phyloP scores from a whole-genome alignment of 2,329 filamentous ascomycete genomes.

The Colletotrichum siamense region DNA sequence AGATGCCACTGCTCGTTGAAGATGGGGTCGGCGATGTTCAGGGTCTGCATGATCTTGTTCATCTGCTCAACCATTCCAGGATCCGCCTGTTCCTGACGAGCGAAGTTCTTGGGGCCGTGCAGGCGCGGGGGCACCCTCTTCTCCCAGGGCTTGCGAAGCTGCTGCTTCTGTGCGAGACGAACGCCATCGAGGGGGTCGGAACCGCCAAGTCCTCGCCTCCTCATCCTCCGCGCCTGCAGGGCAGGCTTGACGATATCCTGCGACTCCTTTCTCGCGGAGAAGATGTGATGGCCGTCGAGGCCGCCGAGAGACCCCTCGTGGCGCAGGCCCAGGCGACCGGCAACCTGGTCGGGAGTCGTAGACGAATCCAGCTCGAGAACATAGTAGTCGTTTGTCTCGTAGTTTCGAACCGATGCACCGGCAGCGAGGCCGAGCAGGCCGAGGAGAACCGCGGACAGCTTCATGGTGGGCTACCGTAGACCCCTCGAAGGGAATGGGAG shows the following conservation, averaged over 20 bases:
- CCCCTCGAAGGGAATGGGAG: slow-evolving; percentile 9
- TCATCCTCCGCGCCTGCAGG: slow-evolving; percentile 59
- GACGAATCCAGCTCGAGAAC: slow-evolving; percentile 80
- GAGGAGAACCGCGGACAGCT: slow-evolving; percentile 55
- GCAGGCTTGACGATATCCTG: slow-evolving; percentile 64
- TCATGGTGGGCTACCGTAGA: slow-evolving; percentile 46
- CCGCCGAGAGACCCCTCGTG: slow-evolving; percentile 84
- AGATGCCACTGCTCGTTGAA: slow-evolving; percentile 97
- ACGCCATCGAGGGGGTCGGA: slow-evolving; percentile 74
- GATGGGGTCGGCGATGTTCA: slow-evolving; percentile 88
- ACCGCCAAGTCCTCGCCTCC: slow-evolving; percentile 62
- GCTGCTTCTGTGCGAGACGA: slow-evolving; percentile 79
- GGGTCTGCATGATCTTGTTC: slow-evolving; percentile 62
- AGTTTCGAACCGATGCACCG: slow-evolving; percentile 66
- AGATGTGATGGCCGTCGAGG: slow-evolving; percentile 83
- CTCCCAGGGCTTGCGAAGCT: slow-evolving; percentile 54
- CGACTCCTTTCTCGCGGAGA: slow-evolving; percentile 71
- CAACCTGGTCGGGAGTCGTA: slow-evolving; percentile 71
- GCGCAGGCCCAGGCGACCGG: slow-evolving; percentile 73
- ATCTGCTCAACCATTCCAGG: slow-evolving; percentile 61
- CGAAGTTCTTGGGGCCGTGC: background rate
- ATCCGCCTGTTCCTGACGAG: slow-evolving; percentile 28
- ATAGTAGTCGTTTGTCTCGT: slow-evolving; percentile 88
- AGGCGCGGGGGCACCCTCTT: slow-evolving; percentile 53
- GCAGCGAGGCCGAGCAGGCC: slow-evolving; percentile 55